A percentile compares a stretch with the other conserved stretches of the same genome.
These are phyloP conservation scores for Tetrapisispora namnaoensis DNA, from an alignment of 805 yeast genomes.

Conservation along the genomic window DNA sequence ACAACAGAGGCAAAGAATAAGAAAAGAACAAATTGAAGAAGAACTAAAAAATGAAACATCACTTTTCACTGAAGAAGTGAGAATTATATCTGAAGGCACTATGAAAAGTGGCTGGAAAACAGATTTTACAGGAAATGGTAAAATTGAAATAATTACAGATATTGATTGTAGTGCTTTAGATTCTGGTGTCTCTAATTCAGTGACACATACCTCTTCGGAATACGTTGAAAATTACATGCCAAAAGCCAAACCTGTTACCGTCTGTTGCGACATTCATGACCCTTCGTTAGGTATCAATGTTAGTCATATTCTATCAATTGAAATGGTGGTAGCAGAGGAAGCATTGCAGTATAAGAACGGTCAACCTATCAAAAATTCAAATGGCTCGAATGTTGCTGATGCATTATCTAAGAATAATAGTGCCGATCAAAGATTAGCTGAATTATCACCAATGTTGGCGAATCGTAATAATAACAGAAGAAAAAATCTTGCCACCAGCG, in stretches of 20 bases:
- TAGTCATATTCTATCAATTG: conserved; percentile 68
- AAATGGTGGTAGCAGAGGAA: conserved; percentile 93
- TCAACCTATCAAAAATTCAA: conserved; percentile 16
- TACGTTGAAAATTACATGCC: conserved; percentile 16
- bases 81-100: conserved; percentile 70
- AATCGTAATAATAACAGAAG: conserved; percentile 18
- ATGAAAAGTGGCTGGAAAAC: conserved; percentile 91
- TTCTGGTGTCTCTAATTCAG: conserved; percentile 41
- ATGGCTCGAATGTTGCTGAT: background rate
- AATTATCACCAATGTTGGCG: conserved; percentile 36
- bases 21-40: conserved; percentile 25
- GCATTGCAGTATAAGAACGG: conserved; percentile 36
- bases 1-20: conserved; percentile 24
- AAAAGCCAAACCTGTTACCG: conserved; percentile 34
- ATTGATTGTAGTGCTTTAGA: conserved; percentile 50
- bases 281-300: conserved; percentile 71
- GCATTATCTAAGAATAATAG: background rate
- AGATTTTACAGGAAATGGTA: conserved; percentile 71
- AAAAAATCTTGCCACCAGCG: conserved; percentile 8
- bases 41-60: conserved; percentile 30
- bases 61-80: conserved; percentile 59
- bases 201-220: conserved; percentile 36
- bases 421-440: conserved; percentile 35
- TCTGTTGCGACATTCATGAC: conserved; percentile 75
- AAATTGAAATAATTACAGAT: conserved; percentile 69